phyloP scores from a whole-genome alignment of 352 stramenopile genomes.

The Blastocystis sp. region DNA sequence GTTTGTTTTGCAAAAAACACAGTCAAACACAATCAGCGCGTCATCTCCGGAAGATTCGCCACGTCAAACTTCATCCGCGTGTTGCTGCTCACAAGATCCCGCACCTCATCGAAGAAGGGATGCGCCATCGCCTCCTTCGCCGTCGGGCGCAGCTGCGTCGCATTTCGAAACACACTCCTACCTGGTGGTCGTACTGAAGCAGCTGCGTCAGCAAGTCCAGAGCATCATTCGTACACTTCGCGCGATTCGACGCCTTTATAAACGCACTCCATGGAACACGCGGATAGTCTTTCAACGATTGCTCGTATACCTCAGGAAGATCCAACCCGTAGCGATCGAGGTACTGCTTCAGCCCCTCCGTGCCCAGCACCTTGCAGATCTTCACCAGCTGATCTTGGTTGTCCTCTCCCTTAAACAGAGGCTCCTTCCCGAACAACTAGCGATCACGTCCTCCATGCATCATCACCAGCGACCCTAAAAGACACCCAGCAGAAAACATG shows the following conservation, averaged over 20 bases:
- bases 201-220: constrained; percentile 84
- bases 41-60: background rate
- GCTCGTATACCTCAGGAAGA: constrained; percentile 93
- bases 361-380: constrained; percentile 90
- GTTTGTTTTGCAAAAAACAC: constrained; percentile 42
- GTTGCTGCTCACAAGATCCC: constrained; percentile 60
- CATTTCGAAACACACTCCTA: constrained; percentile 63
- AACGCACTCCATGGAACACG: constrained; percentile 98
- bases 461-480: constrained; percentile 75
- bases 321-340: constrained; percentile 95
- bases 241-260: constrained; percentile 90
- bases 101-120: constrained; percentile 88
- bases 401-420: constrained; percentile 96
- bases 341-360: constrained; percentile 94
- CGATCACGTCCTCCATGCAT: background rate
- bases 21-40: background rate
- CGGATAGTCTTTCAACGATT: constrained; percentile 84
- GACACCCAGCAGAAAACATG: constrained; percentile 95
- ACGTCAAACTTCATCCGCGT: constrained; percentile 48
- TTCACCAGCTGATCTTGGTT: constrained; percentile 99
- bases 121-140: constrained; percentile 94
- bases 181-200: constrained; percentile 65
- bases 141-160: constrained; percentile 90
- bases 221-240: constrained; percentile 84
- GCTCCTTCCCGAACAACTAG: constrained; percentile 94